Base-by-base conservation (phyloP, 2,329 filamentous ascomycete genomes). In the Penicillium sp. region DNA sequence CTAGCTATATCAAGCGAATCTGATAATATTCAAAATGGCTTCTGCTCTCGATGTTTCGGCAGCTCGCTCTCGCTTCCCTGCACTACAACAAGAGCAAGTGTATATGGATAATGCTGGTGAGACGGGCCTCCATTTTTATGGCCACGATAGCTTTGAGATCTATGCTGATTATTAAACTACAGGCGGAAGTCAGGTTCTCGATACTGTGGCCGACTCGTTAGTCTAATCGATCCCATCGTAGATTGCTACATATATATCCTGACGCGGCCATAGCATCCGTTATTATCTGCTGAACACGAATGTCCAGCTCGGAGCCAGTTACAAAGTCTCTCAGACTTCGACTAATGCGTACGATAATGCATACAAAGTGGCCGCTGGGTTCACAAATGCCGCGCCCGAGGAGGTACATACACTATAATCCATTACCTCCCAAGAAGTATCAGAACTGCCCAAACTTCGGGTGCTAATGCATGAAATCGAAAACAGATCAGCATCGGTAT, bases 261-360 rank as follows among this genome's bases (percentile, higher is more conserved):
- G 23, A 59, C 29, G 35, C 23, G 3, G 7, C 21, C 10, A 23
- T 21, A 86, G 86, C 1, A 86, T 93, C 55, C 78, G 79, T 1
- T 79, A 85, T 25, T 92, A 93, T 65, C 80, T 92, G 9, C 77
- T 81, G 38, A 81, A 81, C 29, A 87, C 81, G 61, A 92, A 93
- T 63, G 89, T 92, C 42, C 90, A 93, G 70, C 82, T 92, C 0
- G 89, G 89, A 21, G 89, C 88, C 3, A 85, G 83, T 0, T 93
- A 93, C 69, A 77, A 78, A 6, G 79, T 84, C 1, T 83, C 86
- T 10, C 77, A 83, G 61, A 75, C 78, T 41, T 86, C 89, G 0
- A 89, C 85, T 1, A 75, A 78, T 21, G 78, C 81, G 25, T 90
- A 88, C 68, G 73, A 77, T 3, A 76, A 80, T 31, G 90, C 86